phyloP scores from a whole-genome alignment of 2,329 filamentous ascomycete genomes.

The Microsporum ferrugineum region DNA sequence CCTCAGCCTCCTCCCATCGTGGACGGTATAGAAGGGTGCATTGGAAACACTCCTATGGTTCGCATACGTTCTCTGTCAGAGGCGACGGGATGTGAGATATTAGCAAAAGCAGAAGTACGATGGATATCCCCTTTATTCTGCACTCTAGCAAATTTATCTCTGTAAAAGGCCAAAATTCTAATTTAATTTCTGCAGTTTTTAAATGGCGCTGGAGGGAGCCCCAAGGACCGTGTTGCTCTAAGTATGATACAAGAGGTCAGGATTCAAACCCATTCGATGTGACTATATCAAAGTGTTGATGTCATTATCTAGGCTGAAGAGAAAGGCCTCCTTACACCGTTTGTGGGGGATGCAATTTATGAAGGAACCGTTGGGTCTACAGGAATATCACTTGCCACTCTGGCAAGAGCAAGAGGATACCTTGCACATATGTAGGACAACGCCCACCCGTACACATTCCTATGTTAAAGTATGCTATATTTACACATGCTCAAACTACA shows the following conservation, averaged over 20 bases:
- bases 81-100: constrained; percentile 75
- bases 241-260: constrained; percentile 60
- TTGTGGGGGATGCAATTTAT: constrained; percentile 86
- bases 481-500: constrained; percentile 17
- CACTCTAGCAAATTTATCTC: neutral
- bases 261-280: neutral
- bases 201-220: constrained; percentile 85
- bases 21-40: constrained; percentile 78
- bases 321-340: constrained; percentile 60
- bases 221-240: constrained; percentile 89
- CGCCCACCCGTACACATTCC: neutral
- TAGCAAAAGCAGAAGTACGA: constrained; percentile 74
- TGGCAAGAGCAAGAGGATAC: constrained; percentile 81
- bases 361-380: constrained; percentile 96
- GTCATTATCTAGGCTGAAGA: constrained; percentile 53
- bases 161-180: constrained; percentile 6
- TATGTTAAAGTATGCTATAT: constrained; percentile 4
- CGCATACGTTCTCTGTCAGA: constrained; percentile 74
- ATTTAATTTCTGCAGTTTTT: constrained; percentile 48
- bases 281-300: constrained; percentile 1
- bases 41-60: constrained; percentile 86
- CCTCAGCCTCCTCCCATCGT: constrained; percentile 40
- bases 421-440: constrained; percentile 64
- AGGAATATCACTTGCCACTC: constrained; percentile 82
- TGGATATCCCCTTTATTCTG: neutral